Percentiles rank a stretch among this genome's conserved stretches.
Evolutionary conservation across 805 yeast species (phyloP).

Genomic region (Myxozyma sirexii): DNA sequence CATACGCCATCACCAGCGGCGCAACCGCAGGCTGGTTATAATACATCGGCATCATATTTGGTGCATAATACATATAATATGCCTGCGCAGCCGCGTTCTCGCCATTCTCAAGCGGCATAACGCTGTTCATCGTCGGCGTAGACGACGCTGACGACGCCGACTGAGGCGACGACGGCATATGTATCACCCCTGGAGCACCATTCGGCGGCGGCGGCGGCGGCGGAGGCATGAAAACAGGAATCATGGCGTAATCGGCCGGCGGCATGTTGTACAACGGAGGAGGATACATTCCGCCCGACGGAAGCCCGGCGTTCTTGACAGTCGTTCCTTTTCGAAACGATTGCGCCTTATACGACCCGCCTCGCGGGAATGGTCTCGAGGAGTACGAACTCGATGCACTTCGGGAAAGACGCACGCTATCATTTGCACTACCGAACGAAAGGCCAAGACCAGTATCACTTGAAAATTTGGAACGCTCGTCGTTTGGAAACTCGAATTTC

Average conservation of each 20-base stretch:
- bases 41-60: slow-evolving; percentile 3
- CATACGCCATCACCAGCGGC: not conserved
- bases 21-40: not conserved
- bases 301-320: not conserved
- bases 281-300: slow-evolving; percentile 22
- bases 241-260: slow-evolving; percentile 15
- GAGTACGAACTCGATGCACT: slow-evolving; percentile 3
- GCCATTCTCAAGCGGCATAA: not conserved
- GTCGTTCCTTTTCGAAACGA: slow-evolving; percentile 9
- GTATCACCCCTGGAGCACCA: too few species aligned
- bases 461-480: slow-evolving; percentile 2
- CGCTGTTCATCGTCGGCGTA: not conserved
- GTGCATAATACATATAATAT: not conserved
- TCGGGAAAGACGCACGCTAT: not conserved
- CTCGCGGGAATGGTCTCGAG: slow-evolving; percentile 9
- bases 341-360: slow-evolving; percentile 12
- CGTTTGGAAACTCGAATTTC: slow-evolving; percentile 26
- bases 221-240: slow-evolving; percentile 7
- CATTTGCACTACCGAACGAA: not conserved
- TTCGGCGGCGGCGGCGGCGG: not conserved
- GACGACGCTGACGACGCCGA: not conserved
- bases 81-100: not conserved
- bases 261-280: slow-evolving; percentile 16
- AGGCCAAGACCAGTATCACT: slow-evolving; percentile 10
- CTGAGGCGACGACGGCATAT: not conserved